Percentiles rank a stretch among this genome's conserved stretches.
Conservation (phyloP, 495 filamentous ascomycete genomes). For the Articulospora tetracladia region DNA sequence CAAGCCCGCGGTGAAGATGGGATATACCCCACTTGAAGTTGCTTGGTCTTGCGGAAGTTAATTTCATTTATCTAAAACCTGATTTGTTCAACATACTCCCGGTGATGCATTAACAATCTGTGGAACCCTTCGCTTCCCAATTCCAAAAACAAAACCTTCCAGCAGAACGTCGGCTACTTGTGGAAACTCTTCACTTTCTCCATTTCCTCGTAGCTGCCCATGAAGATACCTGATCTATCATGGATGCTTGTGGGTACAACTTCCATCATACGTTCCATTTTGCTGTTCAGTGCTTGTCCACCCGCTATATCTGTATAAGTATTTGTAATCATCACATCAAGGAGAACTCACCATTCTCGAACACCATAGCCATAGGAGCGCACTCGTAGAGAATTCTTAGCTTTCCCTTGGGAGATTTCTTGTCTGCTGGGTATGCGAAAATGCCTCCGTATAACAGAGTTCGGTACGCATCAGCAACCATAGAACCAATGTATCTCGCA, state of each 20-base stretch:
- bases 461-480: constrained; percentile 98
- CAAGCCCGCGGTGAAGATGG: no score
- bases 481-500: constrained; percentile 90
- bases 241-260: constrained; percentile 93
- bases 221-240: constrained; percentile 91
- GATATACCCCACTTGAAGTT: no score
- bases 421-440: constrained; percentile 96
- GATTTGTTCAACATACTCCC: background rate
- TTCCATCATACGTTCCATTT: constrained; percentile 83
- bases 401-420: constrained; percentile 98
- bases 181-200: constrained; percentile 74
- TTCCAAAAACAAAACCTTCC: background rate
- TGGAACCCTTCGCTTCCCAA: background rate
- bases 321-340: background rate
- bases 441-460: constrained; percentile 94
- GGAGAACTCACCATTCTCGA: constrained; percentile 80
- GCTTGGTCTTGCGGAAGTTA: no score
- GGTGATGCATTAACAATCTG: background rate
- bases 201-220: constrained; percentile 91
- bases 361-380: constrained; percentile 98
- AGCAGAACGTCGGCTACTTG: constrained; percentile 9
- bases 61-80: no score
- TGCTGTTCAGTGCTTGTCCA: constrained; percentile 84
- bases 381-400: constrained; percentile 97
- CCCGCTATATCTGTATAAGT: constrained; percentile 54